Conservation (phyloP, 371 early-diverging fungal species). For the Apophysomyces ossiformis region DNA sequence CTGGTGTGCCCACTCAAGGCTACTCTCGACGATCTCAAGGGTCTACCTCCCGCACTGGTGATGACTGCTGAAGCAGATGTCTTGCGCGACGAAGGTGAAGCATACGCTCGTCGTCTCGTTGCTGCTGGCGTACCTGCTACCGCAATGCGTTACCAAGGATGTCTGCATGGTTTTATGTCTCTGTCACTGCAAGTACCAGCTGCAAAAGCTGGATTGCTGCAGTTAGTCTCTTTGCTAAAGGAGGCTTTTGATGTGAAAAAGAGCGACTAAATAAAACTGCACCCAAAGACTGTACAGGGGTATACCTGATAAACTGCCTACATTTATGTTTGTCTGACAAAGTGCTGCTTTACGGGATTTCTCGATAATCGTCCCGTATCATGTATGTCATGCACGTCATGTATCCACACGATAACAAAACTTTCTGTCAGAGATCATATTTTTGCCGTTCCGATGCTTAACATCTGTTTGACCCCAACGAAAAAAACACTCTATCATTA, state of each 20-base stretch:
- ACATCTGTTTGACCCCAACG: too few species aligned
- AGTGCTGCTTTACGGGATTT: background rate
- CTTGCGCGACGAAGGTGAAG: slow-evolving; percentile 44
- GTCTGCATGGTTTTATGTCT: slow-evolving; percentile 30
- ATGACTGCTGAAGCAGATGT: slow-evolving; percentile 45
- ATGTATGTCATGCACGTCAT: too few species aligned
- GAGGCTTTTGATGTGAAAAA: background rate
- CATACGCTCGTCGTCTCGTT: slow-evolving; percentile 28
- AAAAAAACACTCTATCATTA: too few species aligned
- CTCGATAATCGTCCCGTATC: too few species aligned
- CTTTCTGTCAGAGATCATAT: too few species aligned
- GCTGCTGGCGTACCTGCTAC: slow-evolving; percentile 31
- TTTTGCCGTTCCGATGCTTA: too few species aligned
- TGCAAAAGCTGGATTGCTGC: background rate
- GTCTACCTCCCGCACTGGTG: slow-evolving; percentile 34
- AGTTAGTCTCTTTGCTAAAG: background rate
- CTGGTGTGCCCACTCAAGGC: slow-evolving; percentile 20
- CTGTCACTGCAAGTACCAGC: slow-evolving; percentile 4
- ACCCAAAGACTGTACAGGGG: too few species aligned
- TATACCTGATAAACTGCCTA: too few species aligned
- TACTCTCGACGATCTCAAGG: slow-evolving; percentile 27
- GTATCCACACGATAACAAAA: too few species aligned
- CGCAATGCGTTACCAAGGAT: slow-evolving; percentile 24
- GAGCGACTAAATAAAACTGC: too few species aligned
- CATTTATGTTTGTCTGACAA: background rate